Evolutionary conservation across 1,284 basidiomycete genomes (phyloP).

Genomic region (Agaricales sp.): DNA sequence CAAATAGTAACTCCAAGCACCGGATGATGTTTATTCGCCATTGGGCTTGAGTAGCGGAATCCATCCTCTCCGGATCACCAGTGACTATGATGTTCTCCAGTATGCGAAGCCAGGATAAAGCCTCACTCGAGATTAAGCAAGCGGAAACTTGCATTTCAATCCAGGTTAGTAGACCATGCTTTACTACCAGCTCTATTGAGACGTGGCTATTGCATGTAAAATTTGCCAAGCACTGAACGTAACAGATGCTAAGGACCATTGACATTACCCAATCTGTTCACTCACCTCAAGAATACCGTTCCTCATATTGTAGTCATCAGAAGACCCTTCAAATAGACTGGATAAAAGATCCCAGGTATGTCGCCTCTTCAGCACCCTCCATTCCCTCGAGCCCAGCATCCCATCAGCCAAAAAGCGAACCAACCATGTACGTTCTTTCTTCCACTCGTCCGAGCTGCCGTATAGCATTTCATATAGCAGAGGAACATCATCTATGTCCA

Average conservation of each 20-base stretch:
- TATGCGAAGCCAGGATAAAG: constrained; percentile 55
- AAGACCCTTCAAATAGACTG: constrained; percentile 64
- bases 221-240: constrained; percentile 53
- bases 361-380: constrained; percentile 70
- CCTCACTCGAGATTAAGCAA: constrained; percentile 28
- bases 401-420: constrained; percentile 77
- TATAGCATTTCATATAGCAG: constrained; percentile 83
- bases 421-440: constrained; percentile 83
- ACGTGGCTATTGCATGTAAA: constrained; percentile 60
- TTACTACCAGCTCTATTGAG: constrained; percentile 55
- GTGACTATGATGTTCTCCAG: constrained; percentile 57
- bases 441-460: constrained; percentile 68
- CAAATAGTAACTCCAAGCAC: constrained; percentile 35
- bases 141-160: constrained; percentile 58
- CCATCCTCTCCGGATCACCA: constrained; percentile 36
- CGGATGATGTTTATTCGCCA: constrained; percentile 46
- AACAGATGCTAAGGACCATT: constrained; percentile 6
- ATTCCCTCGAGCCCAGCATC: constrained; percentile 65
- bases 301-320: constrained; percentile 42
- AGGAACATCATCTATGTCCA: constrained; percentile 74
- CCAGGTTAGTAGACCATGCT: constrained; percentile 67
- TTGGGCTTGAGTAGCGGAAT: constrained; percentile 37
- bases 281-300: constrained; percentile 58
- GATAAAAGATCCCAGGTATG: constrained; percentile 85
- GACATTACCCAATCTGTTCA: constrained; percentile 2